These are phyloP conservation scores for Boletus rubropictus DNA, from an alignment of 768 basidiomycete species.

Conservation along the genomic window DNA sequence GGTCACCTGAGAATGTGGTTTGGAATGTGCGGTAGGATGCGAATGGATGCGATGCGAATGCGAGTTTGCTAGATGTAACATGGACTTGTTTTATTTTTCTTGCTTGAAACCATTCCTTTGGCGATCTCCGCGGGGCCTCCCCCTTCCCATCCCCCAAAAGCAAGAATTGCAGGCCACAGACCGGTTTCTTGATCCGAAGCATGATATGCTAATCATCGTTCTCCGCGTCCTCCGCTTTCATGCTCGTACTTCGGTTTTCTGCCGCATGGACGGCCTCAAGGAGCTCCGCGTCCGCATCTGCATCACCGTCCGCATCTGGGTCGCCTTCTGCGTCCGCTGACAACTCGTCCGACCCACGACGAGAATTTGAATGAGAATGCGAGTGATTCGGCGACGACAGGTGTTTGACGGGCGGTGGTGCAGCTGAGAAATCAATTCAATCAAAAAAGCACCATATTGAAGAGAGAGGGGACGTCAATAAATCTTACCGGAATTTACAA, in stretches of 20 bases:
- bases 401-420: constrained; percentile 18
- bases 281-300: constrained; percentile 40
- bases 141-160: constrained; percentile 17
- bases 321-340: constrained; percentile 29
- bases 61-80: constrained; percentile 1
- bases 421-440: constrained; percentile 8
- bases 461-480: neutral
- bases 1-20: neutral
- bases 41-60: constrained; percentile 7
- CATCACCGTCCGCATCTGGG: constrained; percentile 37
- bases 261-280: constrained; percentile 49
- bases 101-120: constrained; percentile 5
- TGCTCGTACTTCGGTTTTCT: constrained; percentile 36
- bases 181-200: neutral
- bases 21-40: constrained; percentile 3
- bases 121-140: constrained; percentile 1
- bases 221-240: constrained; percentile 26
- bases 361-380: constrained; percentile 20
- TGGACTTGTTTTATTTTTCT: neutral
- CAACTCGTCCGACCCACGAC: constrained; percentile 25
- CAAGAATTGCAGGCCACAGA: constrained; percentile 1
- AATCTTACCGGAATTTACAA: constrained; percentile 25
- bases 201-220: constrained; percentile 14
- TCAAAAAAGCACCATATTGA: neutral
- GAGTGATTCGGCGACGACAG: constrained; percentile 24